phyloP scores from a whole-genome alignment of 345 rosid genomes.

The Bruguiera gymnorhiza region DNA sequence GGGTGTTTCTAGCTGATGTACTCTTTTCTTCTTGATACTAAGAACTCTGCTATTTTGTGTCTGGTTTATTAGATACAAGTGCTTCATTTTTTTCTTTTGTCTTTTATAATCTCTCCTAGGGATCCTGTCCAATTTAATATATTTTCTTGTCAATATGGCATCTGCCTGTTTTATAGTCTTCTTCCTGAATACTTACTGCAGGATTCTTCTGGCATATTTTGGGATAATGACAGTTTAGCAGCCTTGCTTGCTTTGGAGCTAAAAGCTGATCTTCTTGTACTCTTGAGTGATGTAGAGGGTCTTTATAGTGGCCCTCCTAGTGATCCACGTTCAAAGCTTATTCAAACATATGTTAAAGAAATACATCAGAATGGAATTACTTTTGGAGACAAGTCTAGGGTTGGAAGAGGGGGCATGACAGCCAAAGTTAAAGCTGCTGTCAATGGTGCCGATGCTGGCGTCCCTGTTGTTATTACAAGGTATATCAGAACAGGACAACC shows the following conservation, averaged over 20 bases:
- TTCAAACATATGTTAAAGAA: conserved; percentile 75
- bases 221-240: conserved; percentile 99
- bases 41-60: background rate
- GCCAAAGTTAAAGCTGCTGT: conserved; percentile 98
- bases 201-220: conserved; percentile 98
- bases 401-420: conserved; percentile 99
- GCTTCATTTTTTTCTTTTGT: background rate
- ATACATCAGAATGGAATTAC: conserved; percentile 84
- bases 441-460: conserved; percentile 81
- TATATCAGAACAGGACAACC: conserved; percentile 12
- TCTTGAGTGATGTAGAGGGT: conserved; percentile 96
- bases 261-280: conserved; percentile 90
- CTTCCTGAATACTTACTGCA: conserved; percentile 32
- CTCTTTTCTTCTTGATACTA: too few species aligned
- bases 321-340: conserved; percentile 83
- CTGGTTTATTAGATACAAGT: background rate
- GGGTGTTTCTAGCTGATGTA: too few species aligned
- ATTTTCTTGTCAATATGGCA: background rate
- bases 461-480: conserved; percentile 98
- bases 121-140: background rate
- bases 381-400: conserved; percentile 95
- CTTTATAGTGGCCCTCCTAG: conserved; percentile 96
- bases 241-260: conserved; percentile 87
- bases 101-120: background rate
- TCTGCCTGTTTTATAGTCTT: conserved; percentile 4